Evolutionary conservation across 2,329 filamentous ascomycete species (phyloP).

Genomic region (Chalaropsis thielavioides): DNA sequence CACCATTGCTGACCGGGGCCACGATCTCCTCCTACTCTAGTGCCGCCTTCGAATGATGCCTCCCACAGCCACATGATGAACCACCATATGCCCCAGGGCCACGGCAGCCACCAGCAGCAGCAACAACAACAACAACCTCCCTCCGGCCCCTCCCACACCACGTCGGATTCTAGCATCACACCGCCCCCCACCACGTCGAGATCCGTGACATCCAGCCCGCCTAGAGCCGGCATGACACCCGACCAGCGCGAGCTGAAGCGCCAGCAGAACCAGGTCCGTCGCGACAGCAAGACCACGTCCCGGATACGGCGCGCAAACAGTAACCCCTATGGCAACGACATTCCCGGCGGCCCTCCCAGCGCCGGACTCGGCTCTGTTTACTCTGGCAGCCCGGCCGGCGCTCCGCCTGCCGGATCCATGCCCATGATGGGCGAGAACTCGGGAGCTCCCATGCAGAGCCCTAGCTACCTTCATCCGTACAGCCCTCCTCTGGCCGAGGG

Average conservation of each 20-base stretch:
- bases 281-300: conserved; percentile 40
- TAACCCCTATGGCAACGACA: conserved; percentile 30
- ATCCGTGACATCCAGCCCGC: conserved; percentile 45
- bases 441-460: conserved; percentile 29
- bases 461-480: conserved; percentile 37
- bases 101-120: neutral
- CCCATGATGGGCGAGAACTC: conserved; percentile 36
- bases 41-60: conserved; percentile 11
- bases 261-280: conserved; percentile 43
- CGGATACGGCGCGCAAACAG: conserved; percentile 39
- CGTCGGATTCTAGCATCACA: conserved; percentile 36
- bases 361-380: conserved; percentile 14
- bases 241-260: conserved; percentile 49
- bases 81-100: conserved; percentile 10
- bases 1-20: neutral
- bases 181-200: conserved; percentile 33
- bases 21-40: neutral
- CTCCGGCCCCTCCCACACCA: conserved; percentile 16
- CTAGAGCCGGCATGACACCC: conserved; percentile 37
- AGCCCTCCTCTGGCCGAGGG: conserved; percentile 35
- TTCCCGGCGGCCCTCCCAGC: conserved; percentile 30
- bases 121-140: conserved; percentile 5
- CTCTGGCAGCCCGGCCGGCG: conserved; percentile 20
- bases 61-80: conserved; percentile 16
- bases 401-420: conserved; percentile 36